phyloP scores from a whole-genome alignment of 73 alveolate genomes.

The Paramecium sexaurelia region DNA sequence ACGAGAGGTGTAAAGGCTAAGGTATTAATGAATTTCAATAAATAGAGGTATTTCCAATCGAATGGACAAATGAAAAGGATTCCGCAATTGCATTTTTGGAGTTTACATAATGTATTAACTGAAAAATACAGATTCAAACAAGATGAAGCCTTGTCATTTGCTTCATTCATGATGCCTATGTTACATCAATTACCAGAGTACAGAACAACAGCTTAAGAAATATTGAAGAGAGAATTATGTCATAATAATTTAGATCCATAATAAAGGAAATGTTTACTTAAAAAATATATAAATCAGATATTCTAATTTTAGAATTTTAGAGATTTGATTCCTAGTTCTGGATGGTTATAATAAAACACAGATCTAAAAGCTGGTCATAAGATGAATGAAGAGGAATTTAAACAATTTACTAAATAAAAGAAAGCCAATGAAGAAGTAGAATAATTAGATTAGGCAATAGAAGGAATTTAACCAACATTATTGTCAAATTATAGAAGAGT shows the following conservation, averaged over 20 bases:
- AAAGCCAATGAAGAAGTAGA: conserved; percentile 1
- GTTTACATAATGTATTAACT: conserved; percentile 41
- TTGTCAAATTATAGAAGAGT: conserved; percentile 17
- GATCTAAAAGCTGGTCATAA: not conserved
- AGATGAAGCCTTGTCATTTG: conserved; percentile 61
- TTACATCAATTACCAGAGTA: conserved; percentile 60
- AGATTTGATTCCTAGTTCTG: conserved; percentile 13
- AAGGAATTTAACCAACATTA: conserved; percentile 2
- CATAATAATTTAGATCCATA: not conserved
- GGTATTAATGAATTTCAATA: not conserved
- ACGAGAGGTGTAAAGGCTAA: conserved; percentile 73
- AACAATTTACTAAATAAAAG: not conserved
- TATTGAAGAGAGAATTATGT: conserved; percentile 10
- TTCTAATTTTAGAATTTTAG: conserved; percentile 30
- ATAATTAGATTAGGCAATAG: not conserved
- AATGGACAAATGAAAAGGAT: conserved; percentile 62
- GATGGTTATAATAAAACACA: conserved; percentile 14
- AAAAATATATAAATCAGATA: not conserved
- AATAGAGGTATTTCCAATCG: conserved; percentile 48
- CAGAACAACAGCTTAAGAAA: conserved; percentile 65
- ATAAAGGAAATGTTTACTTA: not conserved
- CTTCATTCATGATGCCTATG: conserved; percentile 65
- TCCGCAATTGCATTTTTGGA: conserved; percentile 57
- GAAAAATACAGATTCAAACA: conserved; percentile 62
- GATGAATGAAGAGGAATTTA: conserved; percentile 35